phyloP scores from a whole-genome alignment of 192 early-diverging fungal genomes.

The Phycomyces blakesleeanus region DNA sequence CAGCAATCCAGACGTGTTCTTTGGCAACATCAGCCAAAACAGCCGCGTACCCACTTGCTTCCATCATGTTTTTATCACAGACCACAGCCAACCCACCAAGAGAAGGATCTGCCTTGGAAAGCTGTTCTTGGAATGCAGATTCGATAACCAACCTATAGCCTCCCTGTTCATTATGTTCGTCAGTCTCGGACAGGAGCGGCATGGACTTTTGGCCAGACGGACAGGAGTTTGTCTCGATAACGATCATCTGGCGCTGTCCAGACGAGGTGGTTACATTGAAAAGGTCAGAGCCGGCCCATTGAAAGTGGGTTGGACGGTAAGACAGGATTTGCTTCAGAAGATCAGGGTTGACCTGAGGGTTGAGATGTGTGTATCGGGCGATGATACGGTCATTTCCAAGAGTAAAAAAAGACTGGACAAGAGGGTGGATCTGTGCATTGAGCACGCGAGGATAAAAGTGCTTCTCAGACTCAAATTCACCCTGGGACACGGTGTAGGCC shows the following conservation, averaged over 20 bases:
- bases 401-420: constrained; percentile 79
- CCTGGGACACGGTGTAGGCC: constrained; percentile 18
- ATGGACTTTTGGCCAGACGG: constrained; percentile 90
- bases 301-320: constrained; percentile 74
- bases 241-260: constrained; percentile 88
- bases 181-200: constrained; percentile 74
- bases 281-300: constrained; percentile 86
- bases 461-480: constrained; percentile 76
- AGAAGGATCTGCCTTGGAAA: constrained; percentile 52
- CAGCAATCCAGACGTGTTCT: constrained; percentile 76
- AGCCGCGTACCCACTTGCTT: constrained; percentile 78
- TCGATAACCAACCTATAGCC: constrained; percentile 82
- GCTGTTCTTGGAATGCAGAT: constrained; percentile 70
- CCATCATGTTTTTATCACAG: constrained; percentile 88
- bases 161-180: constrained; percentile 68
- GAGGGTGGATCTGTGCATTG: constrained; percentile 84
- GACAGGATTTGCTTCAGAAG: constrained; percentile 57
- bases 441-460: constrained; percentile 89
- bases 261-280: constrained; percentile 82
- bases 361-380: constrained; percentile 80
- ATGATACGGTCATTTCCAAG: constrained; percentile 89
- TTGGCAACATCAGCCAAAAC: constrained; percentile 72
- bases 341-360: constrained; percentile 71
- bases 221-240: constrained; percentile 89
- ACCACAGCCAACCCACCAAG: constrained; percentile 80